Base-by-base conservation (phyloP, 2,329 filamentous ascomycete species). In the Colletotrichum sp. region DNA sequence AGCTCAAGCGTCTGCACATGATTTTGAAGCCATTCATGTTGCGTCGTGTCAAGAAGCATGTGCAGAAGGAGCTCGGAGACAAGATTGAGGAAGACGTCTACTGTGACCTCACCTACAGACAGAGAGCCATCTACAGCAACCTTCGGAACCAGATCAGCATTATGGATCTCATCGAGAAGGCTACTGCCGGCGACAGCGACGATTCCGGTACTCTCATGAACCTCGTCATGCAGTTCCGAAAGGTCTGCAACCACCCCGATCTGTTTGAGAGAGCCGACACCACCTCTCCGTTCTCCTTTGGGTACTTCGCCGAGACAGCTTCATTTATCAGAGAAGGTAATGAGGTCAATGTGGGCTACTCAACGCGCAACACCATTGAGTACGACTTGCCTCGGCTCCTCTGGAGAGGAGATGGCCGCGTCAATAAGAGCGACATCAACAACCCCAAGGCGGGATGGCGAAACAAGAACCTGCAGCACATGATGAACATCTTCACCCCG, bases 21-120 rank as follows among this genome's bases (percentile, higher is more conserved):
- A 99, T 99, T 80, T 87, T 99, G 79, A 99, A 99, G 87, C 97
- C 97, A 0, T 99, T 99, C 89, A 99, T 99, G 97, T 92, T 99
- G 84, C 95, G 97, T 80, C 96, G 97, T 92, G 95, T 99, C 86
- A 99, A 99, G 92, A 99, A 99, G 88, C 96, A 99, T 84, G 97
- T 99, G 66, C 97, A 99, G 84, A 98, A 99, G 85, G 97, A 99
- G 84, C 92, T 99, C 65, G 97, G 97, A 63, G 97, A 99, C 91
- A 99, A 99, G 92, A 98, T 99, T 75, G 97, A 99, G 85, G 89
- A 95, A 77, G 97, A 99, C 81, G 92, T 99, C 75, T 99, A 96
- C 91, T 99, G 97, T 84, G 94, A 99, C 80, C 92, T 99, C 78
- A 99, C 97, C 0, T 99, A 99, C 85, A 94, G 97, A 79, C 97